Base-by-base conservation (phyloP, 805 yeast species). In the Schizosaccharomyces osmophilus region DNA sequence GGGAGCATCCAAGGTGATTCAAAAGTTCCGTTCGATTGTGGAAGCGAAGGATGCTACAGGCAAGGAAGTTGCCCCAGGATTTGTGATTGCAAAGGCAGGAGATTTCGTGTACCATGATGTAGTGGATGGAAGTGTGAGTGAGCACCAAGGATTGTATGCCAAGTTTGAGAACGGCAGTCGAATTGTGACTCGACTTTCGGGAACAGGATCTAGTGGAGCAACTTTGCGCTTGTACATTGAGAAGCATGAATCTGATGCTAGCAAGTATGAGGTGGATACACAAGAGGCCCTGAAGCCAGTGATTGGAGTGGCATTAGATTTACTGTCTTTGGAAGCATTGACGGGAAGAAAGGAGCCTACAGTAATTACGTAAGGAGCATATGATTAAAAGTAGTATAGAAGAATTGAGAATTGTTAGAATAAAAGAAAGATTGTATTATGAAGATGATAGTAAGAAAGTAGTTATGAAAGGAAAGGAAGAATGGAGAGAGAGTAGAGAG, bases 121-220 rank as follows among this genome's bases (percentile, higher is more conserved):
- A 8, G 76, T 90, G 63, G 97, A 93, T 72, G 97, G 97, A 39
- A 82, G 90, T 1, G 88, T 90, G 5, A 85, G 95, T 2, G 69
- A 72, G 4, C 81, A 88, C 69, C 98, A 90, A 76, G 98, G 98
- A n/a, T 78, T 93, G 61, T 89, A 76, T 68, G 83, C 88, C 65
- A 88, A 84, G 73, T 79, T 88, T 64, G 79, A 79, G 60, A 82
- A 82, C 67, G 96, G 97, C 5, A 78, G 85, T 63, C 81, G 97
- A 71, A 81, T 89, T 61, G 85, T 93, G 45, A 85, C 87, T 61
- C 83, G 98, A 73, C 77, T 93, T 65, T 87, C 96, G 0, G 98
- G 98, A 62, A 90, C 98, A 2, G 98, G 98, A 17, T 88, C 97
- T 1, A 83, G 95, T 1, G 98, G 98, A 59, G 97, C 98, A 24